Evolutionary conservation across 352 stramenopile species (phyloP), one percentile per base, ranked within the genome.

Genomic region (Globisporangium carolinianum): DNA sequence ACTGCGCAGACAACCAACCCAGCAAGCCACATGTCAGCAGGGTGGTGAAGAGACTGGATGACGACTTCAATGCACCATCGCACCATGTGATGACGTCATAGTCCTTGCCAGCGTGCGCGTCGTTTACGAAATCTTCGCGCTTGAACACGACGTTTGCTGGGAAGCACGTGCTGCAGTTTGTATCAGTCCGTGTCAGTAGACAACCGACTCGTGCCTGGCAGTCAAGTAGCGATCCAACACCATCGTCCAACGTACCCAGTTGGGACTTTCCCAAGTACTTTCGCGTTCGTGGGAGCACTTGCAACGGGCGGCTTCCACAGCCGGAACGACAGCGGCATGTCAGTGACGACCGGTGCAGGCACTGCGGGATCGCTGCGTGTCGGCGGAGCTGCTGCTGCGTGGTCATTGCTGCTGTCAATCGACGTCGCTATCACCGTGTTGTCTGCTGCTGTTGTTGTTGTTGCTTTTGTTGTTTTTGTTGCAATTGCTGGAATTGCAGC

Each of bases 71-170:
- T 32, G 3, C 24, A 32, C 2, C 24, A 32, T 32, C 57, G 12
- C 75, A 90, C 83, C 83, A 92, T 12, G 75, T 88, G 56, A 92
- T 87, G 36, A 92, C 84, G 61, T 92, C 76, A 55, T 90, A 92
- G 47, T 78, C 60, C 49, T 77, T 84, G 64, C 73, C 75, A 18
- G 72, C 75, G 61, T 90, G 82, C 32, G 52, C 61, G 47, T 89
- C 78, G 9, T 55, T 58, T 5, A 86, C 69, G 38, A 89, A 55
- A 57, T 93, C 76, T 65, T 93, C 80, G 38, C 79, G 74, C 67
- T 91, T 93, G 67, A 95, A 95, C 46, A 89, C 67, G 12, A 91
- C 72, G 54, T 91, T 95, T 47, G 76, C 61, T 2, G 85, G 85
- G 57, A 91, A 95, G n/a, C 41, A 47, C n/a, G 63, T 68, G 38